Evolutionary conservation across 371 early-diverging fungal genomes (phyloP).

Genomic region (Catenaria anguillulae): DNA sequence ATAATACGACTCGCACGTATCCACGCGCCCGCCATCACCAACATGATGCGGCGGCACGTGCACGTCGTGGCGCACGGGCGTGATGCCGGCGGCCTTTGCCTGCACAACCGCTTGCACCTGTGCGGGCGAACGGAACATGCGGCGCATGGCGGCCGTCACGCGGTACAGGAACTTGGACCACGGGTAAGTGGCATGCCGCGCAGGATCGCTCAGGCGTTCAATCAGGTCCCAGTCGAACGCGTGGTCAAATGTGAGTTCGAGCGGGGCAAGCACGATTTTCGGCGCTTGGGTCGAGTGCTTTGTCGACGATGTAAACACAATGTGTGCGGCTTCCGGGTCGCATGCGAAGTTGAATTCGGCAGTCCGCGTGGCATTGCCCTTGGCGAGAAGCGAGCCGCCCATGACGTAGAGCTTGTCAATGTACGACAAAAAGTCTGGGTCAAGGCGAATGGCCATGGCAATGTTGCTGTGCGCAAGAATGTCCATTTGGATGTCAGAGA

Average conservation of each 20-base stretch:
- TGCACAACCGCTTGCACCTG: neutral
- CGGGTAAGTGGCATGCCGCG: neutral
- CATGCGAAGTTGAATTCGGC: neutral
- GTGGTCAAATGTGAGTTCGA: neutral
- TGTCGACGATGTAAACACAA: neutral
- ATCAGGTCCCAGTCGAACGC: neutral
- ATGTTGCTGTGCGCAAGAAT: neutral
- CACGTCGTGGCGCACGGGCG: neutral
- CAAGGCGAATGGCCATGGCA: neutral
- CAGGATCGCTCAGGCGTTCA: neutral
- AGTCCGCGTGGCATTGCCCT: neutral
- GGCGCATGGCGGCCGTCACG: neutral
- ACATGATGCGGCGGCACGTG: too few relatives aligned
- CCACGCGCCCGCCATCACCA: neutral
- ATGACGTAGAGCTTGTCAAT: neutral
- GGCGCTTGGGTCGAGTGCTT: neutral
- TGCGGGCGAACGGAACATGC: neutral
- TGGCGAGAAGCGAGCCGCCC: neutral
- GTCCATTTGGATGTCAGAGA: too few relatives aligned
- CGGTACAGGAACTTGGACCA: slow-evolving; percentile 1
- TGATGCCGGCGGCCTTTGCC: neutral
- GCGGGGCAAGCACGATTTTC: neutral
- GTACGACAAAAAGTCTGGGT: neutral
- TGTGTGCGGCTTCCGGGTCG: neutral
- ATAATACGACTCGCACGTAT: neutral